A percentile compares a stretch with the other conserved stretches of the same genome.
Evolutionary conservation across 257 asterid genomes (phyloP).

Genomic region (Buddleja alternifolia): DNA sequence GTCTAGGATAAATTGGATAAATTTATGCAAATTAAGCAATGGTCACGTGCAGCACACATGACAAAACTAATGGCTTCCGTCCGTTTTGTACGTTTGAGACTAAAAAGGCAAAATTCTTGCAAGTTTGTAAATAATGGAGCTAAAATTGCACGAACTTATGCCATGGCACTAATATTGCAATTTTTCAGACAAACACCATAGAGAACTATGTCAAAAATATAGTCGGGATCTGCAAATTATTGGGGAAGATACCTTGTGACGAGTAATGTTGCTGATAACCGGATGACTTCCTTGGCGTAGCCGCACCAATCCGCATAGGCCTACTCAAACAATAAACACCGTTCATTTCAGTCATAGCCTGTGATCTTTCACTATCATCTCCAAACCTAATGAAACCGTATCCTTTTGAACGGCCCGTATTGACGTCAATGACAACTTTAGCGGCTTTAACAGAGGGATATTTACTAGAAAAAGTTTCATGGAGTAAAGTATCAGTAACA

Average conservation of each 20-base stretch:
- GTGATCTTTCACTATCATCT: constrained; percentile 80
- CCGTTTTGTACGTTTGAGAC: too few relatives aligned
- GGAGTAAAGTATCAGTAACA: constrained; percentile 83
- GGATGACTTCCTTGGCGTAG: constrained; percentile 84
- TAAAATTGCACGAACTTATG: too few relatives aligned
- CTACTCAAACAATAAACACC: constrained; percentile 82
- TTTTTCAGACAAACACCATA: neutral
- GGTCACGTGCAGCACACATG: too few relatives aligned
- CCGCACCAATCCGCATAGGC: constrained; percentile 93
- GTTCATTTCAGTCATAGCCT: constrained; percentile 89
- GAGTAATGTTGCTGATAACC: constrained; percentile 75
- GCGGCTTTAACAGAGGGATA: constrained; percentile 91
- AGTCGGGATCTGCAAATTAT: neutral
- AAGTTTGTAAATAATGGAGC: too few relatives aligned
- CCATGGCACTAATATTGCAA: too few relatives aligned
- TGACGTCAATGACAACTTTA: constrained; percentile 86
- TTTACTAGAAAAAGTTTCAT: constrained; percentile 68
- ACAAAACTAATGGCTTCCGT: too few relatives aligned
- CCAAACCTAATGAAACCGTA: constrained; percentile 96
- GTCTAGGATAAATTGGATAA: too few relatives aligned
- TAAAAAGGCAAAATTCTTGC: too few relatives aligned
- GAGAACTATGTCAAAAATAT: constrained; percentile 17
- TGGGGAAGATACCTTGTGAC: constrained; percentile 59
- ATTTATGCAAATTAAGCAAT: too few relatives aligned
- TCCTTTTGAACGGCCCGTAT: constrained; percentile 91